phyloP scores from a whole-genome alignment of 2,329 filamentous ascomycete species.

The Aspergillus fischeri region DNA sequence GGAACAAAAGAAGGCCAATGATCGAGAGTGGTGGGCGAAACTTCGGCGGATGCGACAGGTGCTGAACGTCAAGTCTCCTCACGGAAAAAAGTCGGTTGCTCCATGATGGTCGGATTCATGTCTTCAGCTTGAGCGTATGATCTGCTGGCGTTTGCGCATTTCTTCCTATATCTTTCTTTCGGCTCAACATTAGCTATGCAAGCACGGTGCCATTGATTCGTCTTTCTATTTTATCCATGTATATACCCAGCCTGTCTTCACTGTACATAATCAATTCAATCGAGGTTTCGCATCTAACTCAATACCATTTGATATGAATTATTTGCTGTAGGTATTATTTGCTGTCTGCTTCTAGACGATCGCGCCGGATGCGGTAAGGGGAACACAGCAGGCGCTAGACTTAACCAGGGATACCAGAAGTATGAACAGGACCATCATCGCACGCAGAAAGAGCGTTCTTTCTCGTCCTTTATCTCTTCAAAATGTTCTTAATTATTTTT shows the following conservation, averaged over 20 bases:
- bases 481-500: background rate
- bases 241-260: background rate
- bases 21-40: slow-evolving; percentile 70
- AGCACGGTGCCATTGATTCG: background rate
- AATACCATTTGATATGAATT: background rate
- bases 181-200: background rate
- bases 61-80: slow-evolving; percentile 62
- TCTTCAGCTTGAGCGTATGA: background rate
- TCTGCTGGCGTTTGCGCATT: background rate
- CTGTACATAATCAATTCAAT: background rate
- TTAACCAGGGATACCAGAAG: slow-evolving; percentile 14
- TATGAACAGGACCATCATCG: background rate
- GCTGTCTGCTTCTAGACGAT: background rate
- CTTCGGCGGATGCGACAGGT: slow-evolving; percentile 67
- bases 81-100: slow-evolving; percentile 38
- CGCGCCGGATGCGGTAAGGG: slow-evolving; percentile 15
- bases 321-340: background rate
- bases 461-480: background rate
- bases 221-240: background rate
- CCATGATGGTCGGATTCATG: slow-evolving; percentile 3
- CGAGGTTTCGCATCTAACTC: background rate
- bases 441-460: background rate
- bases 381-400: slow-evolving; percentile 13
- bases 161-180: background rate
- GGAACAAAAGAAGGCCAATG: slow-evolving; percentile 53